Base-by-base conservation (phyloP, 257 asterid genomes). In the Buddleja alternifolia region DNA sequence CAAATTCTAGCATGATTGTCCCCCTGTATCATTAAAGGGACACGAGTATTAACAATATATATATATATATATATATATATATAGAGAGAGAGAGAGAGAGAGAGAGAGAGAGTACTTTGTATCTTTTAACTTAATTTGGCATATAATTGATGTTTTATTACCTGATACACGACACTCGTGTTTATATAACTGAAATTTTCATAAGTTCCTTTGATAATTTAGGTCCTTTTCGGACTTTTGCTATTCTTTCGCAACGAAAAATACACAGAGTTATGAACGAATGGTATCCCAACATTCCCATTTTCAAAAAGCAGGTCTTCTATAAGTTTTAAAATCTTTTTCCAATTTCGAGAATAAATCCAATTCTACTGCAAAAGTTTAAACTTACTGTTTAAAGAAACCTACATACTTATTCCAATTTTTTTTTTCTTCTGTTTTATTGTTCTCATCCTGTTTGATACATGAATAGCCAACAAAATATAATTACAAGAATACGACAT, bases 341-440 rank as follows among this genome's bases (percentile, higher is more conserved):
- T 60, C 80, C 63, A 65, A 66, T 64, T 70, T 46, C 80, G 69
- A 80, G 82, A 74, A 55, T 70, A 80, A 73, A 80, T 80, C 84
- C 10, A 79, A 72, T 81, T 58, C 74, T 66, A 63, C 79, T 23
- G 42, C 29, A 57, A 57, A 69, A 71, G 29, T 69, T 44, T 61
- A 20, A 48, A 41, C 46, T 39, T 63, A 58, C 15, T 72, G 39
- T 62, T 44, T 75, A 46, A 60, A 69, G 39, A 52, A 54, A 61
- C 14, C 61, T 37, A 36, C 62, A 29, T 29, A 2, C 34, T 29
- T 5, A 29, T 29, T 2, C 34, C 2, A 29, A 1, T 29, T 29
- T 1, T 29, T 29, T 29, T 29, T 29, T 29, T 29, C 34, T 29
- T 1, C 5, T 29, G 5, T 29, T 29, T 5, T 29, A 2, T 1